These are phyloP conservation scores for Podospora didyma DNA, from an alignment of 495 filamentous ascomycete species.

Conservation along the genomic window DNA sequence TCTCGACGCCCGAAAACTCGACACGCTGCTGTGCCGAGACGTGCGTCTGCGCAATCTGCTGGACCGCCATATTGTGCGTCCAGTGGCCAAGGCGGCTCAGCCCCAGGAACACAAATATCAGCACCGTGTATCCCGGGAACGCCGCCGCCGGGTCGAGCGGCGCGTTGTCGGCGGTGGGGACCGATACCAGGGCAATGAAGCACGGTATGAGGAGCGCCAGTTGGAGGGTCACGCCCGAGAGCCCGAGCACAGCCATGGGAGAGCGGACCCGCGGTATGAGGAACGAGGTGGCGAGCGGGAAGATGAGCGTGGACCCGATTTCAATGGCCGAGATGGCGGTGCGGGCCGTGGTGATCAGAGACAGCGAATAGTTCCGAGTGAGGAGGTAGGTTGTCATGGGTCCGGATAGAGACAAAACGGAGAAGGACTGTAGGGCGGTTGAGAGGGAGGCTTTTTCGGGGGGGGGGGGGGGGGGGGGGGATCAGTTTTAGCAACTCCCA, in stretches of 20 bases:
- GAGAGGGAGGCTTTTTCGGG: conserved; percentile 6
- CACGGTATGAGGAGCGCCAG: conserved; percentile 6
- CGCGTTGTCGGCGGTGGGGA: background rate
- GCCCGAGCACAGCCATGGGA: conserved; percentile 6
- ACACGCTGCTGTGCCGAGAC: conserved; percentile 20
- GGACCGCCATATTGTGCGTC: conserved; percentile 34
- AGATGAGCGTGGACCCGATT: conserved; percentile 9
- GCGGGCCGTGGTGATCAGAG: conserved; percentile 8
- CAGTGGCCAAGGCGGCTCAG: conserved; percentile 36
- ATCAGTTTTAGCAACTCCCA: too few species aligned
- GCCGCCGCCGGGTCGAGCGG: background rate
- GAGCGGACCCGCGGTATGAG: conserved; percentile 3
- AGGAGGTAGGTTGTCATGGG: conserved; percentile 14
- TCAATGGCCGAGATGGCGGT: conserved; percentile 7
- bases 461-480: too few species aligned
- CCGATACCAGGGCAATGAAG: conserved; percentile 3
- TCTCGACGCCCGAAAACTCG: conserved; percentile 35
- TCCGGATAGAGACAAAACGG: conserved; percentile 10
- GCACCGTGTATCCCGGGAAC: conserved; percentile 7
- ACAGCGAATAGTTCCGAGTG: conserved; percentile 6
- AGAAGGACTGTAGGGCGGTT: conserved; percentile 12
- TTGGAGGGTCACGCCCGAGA: conserved; percentile 8
- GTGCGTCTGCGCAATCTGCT: conserved; percentile 33
- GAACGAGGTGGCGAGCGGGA: conserved; percentile 8
- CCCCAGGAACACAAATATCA: conserved; percentile 32